These are phyloP conservation scores for Cystoisospora suis DNA, from an alignment of 169 alveolate species.

Conservation along the genomic window DNA sequence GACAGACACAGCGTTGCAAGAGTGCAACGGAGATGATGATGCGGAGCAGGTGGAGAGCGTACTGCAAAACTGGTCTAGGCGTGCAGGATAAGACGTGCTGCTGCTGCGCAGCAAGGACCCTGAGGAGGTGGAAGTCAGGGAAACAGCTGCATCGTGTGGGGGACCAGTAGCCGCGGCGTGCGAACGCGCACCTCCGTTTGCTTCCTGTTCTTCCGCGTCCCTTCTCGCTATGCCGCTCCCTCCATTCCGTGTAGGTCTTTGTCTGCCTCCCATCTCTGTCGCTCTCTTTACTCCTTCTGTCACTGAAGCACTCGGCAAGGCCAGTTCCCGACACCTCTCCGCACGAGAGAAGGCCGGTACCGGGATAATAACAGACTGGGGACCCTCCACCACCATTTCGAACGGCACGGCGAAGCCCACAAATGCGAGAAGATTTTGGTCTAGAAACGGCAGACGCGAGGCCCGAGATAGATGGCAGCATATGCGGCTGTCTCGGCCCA, in stretches of 20 bases:
- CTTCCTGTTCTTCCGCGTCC: neutral
- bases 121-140: no score
- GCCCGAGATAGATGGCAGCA: constrained; percentile 5
- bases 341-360: neutral
- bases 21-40: no score
- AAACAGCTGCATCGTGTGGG: no score
- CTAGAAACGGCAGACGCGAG: constrained; percentile 62
- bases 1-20: no score
- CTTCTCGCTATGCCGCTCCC: neutral
- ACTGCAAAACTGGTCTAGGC: no score
- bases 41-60: no score
- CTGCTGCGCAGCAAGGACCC: neutral
- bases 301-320: neutral
- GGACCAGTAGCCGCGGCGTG: neutral
- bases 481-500: constrained; percentile 64
- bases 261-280: no score
- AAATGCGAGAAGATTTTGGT: constrained; percentile 14
- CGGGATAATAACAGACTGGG: no score
- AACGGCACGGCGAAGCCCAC: constrained; percentile 33
- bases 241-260: no score
- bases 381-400: neutral
- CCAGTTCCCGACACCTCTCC: no score
- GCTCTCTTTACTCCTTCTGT: no score
- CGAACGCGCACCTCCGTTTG: neutral
- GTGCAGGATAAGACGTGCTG: no score